Percentiles rank a stretch among this genome's conserved stretches.
phyloP scores from a whole-genome alignment of 768 basidiomycete species.

The Pulveroboletus sp. region DNA sequence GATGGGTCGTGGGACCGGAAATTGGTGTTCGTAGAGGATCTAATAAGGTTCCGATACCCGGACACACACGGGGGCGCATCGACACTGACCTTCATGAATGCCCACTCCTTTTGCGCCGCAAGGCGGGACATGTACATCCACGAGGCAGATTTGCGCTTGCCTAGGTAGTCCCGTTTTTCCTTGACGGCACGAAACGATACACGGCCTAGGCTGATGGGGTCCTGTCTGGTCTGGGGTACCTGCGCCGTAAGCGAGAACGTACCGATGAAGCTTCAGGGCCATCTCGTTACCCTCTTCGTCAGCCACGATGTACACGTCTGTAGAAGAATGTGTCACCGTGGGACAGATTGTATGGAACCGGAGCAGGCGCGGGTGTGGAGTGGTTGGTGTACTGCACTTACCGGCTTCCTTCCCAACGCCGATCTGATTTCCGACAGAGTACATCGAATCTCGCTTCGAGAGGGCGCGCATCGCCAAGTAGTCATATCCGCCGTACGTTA shows the following conservation, averaged over 20 bases:
- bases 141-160: conserved; percentile 90
- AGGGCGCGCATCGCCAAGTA: conserved; percentile 91
- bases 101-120: conserved; percentile 96
- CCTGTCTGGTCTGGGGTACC: conserved; percentile 1
- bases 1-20: conserved; percentile 90
- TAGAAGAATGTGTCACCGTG: conserved; percentile 4
- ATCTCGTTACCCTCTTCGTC: conserved; percentile 80
- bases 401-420: conserved; percentile 98
- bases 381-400: conserved; percentile 28
- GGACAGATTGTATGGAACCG: neutral
- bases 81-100: conserved; percentile 86
- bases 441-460: conserved; percentile 83
- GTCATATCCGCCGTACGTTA: conserved; percentile 99
- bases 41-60: conserved; percentile 28
- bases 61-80: neutral
- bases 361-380: neutral
- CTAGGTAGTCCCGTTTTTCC: conserved; percentile 92
- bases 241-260: neutral
- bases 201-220: conserved; percentile 73
- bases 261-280: conserved; percentile 94
- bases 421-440: conserved; percentile 95
- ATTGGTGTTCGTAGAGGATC: conserved; percentile 88
- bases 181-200: conserved; percentile 97
- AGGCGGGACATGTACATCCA: conserved; percentile 99
- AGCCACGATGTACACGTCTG: conserved; percentile 86